Evolutionary conservation across 352 stramenopile genomes (phyloP).

Genomic region (Hyaloperonospora arabidopsidis): DNA sequence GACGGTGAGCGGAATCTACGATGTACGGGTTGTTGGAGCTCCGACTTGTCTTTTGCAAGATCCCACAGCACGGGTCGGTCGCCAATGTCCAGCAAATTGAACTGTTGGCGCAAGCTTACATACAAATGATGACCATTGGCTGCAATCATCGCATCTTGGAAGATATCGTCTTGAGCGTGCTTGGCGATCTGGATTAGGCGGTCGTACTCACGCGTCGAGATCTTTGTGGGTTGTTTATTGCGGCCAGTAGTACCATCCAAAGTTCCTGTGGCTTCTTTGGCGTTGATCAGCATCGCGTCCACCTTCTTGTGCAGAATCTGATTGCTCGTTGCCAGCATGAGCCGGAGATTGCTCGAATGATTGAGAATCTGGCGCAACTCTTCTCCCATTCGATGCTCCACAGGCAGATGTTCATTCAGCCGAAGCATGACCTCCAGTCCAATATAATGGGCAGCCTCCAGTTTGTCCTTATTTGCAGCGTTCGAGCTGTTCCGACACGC

Average conservation of each 20-base stretch:
- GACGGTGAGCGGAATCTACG: slow-evolving; percentile 20
- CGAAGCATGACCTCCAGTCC: slow-evolving; percentile 41
- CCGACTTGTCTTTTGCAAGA: slow-evolving; percentile 24
- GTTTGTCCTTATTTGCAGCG: slow-evolving; percentile 29
- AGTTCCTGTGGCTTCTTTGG: background rate
- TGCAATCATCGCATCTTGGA: slow-evolving; percentile 35
- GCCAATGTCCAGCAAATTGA: slow-evolving; percentile 24
- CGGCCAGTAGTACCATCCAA: background rate
- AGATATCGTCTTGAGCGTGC: slow-evolving; percentile 29
- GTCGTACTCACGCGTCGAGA: slow-evolving; percentile 26
- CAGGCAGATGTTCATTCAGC: slow-evolving; percentile 32
- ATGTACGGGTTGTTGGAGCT: slow-evolving; percentile 10
- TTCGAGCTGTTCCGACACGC: slow-evolving; percentile 33
- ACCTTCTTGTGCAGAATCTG: slow-evolving; percentile 41
- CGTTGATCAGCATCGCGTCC: slow-evolving; percentile 31
- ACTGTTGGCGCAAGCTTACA: slow-evolving; percentile 27
- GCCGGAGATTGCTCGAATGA: slow-evolving; percentile 33
- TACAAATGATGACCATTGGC: slow-evolving; percentile 36
- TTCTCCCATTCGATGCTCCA: slow-evolving; percentile 34
- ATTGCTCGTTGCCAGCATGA: slow-evolving; percentile 33
- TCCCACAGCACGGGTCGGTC: slow-evolving; percentile 27
- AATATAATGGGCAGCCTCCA: slow-evolving; percentile 39
- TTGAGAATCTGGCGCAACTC: slow-evolving; percentile 40
- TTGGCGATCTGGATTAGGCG: slow-evolving; percentile 41
- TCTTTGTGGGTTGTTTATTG: slow-evolving; percentile 12